Base-by-base conservation (phyloP, 2,329 filamentous ascomycete genomes). In the Westerdykella sp. region DNA sequence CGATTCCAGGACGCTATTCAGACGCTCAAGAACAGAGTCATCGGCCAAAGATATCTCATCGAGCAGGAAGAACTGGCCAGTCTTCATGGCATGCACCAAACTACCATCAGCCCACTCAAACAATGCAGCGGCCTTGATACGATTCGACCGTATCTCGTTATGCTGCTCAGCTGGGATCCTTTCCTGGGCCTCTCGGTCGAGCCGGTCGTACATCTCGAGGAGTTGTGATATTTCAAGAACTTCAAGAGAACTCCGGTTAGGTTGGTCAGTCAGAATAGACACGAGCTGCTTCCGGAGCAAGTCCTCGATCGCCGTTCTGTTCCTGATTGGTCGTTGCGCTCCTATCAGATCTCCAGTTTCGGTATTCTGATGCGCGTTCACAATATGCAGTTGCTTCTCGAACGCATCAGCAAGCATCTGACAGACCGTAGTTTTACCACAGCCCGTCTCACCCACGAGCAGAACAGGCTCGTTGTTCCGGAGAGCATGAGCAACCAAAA, bases 41-140 rank as follows among this genome's bases (percentile, higher is more conserved):
- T 98, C 94, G 0, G 93, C 93, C 6, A 99, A 78, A 6, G 94
- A 98, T 28, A 99, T 97, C 62, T 99, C 94, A 55, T 98, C 93
- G 0, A 99, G 81, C 16, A 99, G 75, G 69, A 98, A 99, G 60
- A 88, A 89, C 52, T 89, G 80, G 0, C 90, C 93, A 16, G 79
- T 77, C 63, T 85, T 87, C 91, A 99, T 96, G 1, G 94, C 87
- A 52, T 93, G 83, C 1, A 98, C 88, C 1, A 99, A 77, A 60
- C 86, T 94, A 43, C 93, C 93, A 60, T 98, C 93, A 1, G 81
- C 84, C 93, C 93, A 99, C 69, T 97, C 90, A 44, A 99, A 99
- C 1, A 98, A 72, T 3, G 90, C 86, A 53, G 89, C 89, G 58
- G 80, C 81, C 55, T 87, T 84, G 12, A 77, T 74, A 37, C 77